Conservation (phyloP, 495 filamentous ascomycete genomes). For the Chaetomium tenue region DNA sequence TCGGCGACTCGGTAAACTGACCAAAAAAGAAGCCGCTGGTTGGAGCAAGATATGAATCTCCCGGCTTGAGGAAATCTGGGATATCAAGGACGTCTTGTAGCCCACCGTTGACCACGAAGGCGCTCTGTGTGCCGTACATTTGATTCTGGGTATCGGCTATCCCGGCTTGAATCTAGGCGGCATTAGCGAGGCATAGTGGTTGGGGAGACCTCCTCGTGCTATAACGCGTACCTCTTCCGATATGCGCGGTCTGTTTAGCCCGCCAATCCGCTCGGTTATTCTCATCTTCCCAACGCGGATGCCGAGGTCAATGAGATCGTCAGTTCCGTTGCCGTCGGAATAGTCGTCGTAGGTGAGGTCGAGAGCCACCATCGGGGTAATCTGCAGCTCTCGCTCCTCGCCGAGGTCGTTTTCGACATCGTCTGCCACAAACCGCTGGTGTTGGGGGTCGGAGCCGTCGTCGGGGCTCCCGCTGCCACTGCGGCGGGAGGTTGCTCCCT, state of each 20-base stretch:
- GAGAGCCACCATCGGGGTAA: slow-evolving; percentile 54
- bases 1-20: slow-evolving; percentile 44
- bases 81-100: slow-evolving; percentile 24
- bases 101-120: not conserved
- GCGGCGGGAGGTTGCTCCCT: slow-evolving; percentile 28
- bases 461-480: slow-evolving; percentile 5
- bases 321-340: slow-evolving; percentile 48
- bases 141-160: slow-evolving; percentile 16
- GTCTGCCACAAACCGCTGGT: slow-evolving; percentile 42
- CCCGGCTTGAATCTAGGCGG: slow-evolving; percentile 32
- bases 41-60: slow-evolving; percentile 55
- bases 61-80: slow-evolving; percentile 51
- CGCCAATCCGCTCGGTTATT: slow-evolving; percentile 69
- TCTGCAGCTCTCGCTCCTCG: slow-evolving; percentile 52
- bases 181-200: not conserved
- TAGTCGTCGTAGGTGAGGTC: slow-evolving; percentile 66
- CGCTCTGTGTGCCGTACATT: not conserved
- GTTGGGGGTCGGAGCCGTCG: not conserved
- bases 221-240: slow-evolving; percentile 58
- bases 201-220: not conserved
- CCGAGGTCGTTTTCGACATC: slow-evolving; percentile 44
- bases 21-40: slow-evolving; percentile 69
- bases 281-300: slow-evolving; percentile 67
- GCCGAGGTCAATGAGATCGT: slow-evolving; percentile 68
- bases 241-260: slow-evolving; percentile 57